Base-by-base conservation (phyloP, 805 yeast species). In the Middelhovenomyces tepae region DNA sequence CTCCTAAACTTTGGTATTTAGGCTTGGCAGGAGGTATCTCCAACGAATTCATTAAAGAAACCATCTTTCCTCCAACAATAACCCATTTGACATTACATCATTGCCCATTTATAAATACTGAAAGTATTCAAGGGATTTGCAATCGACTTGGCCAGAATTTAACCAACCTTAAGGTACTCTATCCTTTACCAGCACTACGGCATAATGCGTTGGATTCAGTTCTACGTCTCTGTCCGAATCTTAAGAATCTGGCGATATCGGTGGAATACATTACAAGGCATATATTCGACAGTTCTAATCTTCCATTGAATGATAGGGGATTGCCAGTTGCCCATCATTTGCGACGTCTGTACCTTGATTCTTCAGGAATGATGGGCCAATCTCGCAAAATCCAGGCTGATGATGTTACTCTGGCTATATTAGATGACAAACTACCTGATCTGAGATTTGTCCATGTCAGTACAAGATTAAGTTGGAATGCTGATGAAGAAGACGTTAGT, bases 1-100 rank as follows among this genome's bases (percentile, higher is more conserved):
- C 98, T 1, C 71, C 76, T 6, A 73, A 71, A 36, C 57, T 89
- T 30, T 66, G 77, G 51, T 75, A 73, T 47, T 59, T 89, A 27
- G 74, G 89, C 33, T 62, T 89, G 2, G 77, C 94, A 28, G 98
- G 98, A 2, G 95, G 96, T 3, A 75, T 89, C 3, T 73, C 94
- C 1, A 81, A 86, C 48, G 80, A 75, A 28, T 89, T 89, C 54
- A 62, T 91, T 9, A 59, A 67, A 26, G 69, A 69, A 20, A 75
- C 91, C 1, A 51, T 58, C n/a, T 78, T 91, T 50, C 97, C 97
- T 0, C 28, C 50, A 1, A 71, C 87, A 1, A 75, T 89, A 25
- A 73, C 72, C 2, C 70, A 72, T 14, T 59, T 89, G 31, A 87
- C 84, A 43, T 68, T 89, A 48, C 79, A 94, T 0, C 94, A 84